Percentiles rank a stretch among this genome's conserved stretches.
phyloP scores from a whole-genome alignment of 176 grass and related monocot genomes.

The Olyra latifolia region DNA sequence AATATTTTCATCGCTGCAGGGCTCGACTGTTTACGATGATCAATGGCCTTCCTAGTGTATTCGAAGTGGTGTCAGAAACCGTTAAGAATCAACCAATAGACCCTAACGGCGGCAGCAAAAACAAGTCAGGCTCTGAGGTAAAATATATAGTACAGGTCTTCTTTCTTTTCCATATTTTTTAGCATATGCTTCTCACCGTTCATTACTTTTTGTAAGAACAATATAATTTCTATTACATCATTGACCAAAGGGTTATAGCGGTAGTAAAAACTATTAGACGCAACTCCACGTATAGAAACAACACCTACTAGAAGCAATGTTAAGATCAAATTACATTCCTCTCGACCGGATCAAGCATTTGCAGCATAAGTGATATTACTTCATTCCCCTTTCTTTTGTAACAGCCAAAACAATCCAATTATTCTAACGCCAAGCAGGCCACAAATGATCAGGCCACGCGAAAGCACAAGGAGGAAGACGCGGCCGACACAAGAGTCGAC shows the following conservation, averaged over 20 bases:
- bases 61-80: slow-evolving; percentile 52
- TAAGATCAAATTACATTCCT: too few relatives aligned
- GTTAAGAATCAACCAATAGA: slow-evolving; percentile 40
- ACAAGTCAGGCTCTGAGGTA: slow-evolving; percentile 42
- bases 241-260: too few relatives aligned
- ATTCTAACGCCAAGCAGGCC: slow-evolving; percentile 24
- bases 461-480: slow-evolving; percentile 4
- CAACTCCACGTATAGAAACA: too few relatives aligned
- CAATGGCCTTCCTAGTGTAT: slow-evolving; percentile 66
- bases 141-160: too few relatives aligned
- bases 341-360: too few relatives aligned
- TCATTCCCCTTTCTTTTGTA: neutral
- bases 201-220: too few relatives aligned
- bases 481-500: neutral
- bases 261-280: too few relatives aligned
- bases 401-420: slow-evolving; percentile 23
- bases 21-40: slow-evolving; percentile 65
- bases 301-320: too few relatives aligned
- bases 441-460: neutral
- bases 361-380: too few relatives aligned
- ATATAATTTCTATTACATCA: too few relatives aligned
- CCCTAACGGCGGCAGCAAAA: slow-evolving; percentile 40
- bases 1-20: slow-evolving; percentile 46
- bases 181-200: too few relatives aligned
- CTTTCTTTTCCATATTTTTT: too few relatives aligned